These are phyloP conservation scores for Rhamnella rubrinervis DNA, from an alignment of 331 rosid genomes.

Conservation along the genomic window DNA sequence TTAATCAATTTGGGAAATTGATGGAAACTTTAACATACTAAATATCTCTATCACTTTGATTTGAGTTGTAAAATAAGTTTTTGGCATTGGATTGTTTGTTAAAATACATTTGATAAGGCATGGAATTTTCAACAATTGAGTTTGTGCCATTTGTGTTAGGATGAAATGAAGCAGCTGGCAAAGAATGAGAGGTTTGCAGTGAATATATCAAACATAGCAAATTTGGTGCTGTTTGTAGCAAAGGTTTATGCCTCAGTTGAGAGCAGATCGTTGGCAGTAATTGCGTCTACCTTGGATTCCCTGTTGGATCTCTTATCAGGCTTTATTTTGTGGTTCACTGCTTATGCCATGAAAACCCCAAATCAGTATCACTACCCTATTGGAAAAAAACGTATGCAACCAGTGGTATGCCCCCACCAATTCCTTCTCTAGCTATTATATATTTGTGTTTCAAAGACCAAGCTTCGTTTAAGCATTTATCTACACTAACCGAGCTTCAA, in stretches of 20 bases:
- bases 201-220: slow-evolving; percentile 50
- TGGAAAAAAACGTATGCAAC: slow-evolving; percentile 88
- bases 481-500: not conserved
- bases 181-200: slow-evolving; percentile 63
- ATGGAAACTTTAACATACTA: too few species aligned
- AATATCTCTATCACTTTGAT: too few species aligned
- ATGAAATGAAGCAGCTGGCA: slow-evolving; percentile 62
- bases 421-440: not conserved
- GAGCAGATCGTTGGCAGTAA: slow-evolving; percentile 72
- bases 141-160: slow-evolving; percentile 26
- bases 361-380: slow-evolving; percentile 71
- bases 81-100: not conserved
- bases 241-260: slow-evolving; percentile 66
- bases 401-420: slow-evolving; percentile 49
- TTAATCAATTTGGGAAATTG: too few species aligned
- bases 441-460: not conserved
- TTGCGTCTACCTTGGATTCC: slow-evolving; percentile 84
- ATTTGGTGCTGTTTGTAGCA: slow-evolving; percentile 61
- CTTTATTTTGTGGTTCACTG: slow-evolving; percentile 77
- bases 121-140: not conserved
- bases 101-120: not conserved
- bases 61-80: not conserved
- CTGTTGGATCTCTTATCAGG: slow-evolving; percentile 84
- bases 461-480: not conserved
- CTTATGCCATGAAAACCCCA: slow-evolving; percentile 67